Conservation (phyloP, 140 eudicot species). For the Erigeron philadelphicus region DNA sequence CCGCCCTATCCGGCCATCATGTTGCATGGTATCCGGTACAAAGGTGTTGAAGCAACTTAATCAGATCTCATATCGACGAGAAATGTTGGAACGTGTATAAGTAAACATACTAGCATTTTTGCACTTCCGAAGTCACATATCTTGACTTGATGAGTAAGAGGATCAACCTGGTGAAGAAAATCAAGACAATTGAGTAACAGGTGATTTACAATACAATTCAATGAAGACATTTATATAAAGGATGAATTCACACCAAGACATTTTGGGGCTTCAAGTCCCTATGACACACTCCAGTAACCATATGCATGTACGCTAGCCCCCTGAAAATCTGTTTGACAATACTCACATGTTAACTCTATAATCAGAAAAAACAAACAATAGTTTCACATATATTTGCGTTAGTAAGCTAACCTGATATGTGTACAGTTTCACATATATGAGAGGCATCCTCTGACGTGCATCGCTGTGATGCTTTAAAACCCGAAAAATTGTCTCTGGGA, state of each 20-base stretch:
- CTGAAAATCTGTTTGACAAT: slow-evolving; percentile 55
- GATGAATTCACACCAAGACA: slow-evolving; percentile 50
- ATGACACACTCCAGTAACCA: slow-evolving; percentile 84
- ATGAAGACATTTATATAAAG: neutral
- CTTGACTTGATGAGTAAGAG: slow-evolving; percentile 53
- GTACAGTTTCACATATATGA: slow-evolving; percentile 57
- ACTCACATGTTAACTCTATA: slow-evolving; percentile 14
- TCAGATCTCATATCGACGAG: slow-evolving; percentile 2
- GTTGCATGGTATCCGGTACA: neutral
- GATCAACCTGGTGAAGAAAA: slow-evolving; percentile 43
- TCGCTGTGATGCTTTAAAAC: slow-evolving; percentile 48
- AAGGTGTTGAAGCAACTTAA: neutral
- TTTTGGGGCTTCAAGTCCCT: slow-evolving; percentile 94
- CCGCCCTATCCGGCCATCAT: neutral
- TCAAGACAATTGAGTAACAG: neutral
- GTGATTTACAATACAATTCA: neutral
- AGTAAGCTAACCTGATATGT: slow-evolving; percentile 44
- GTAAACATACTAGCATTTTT: slow-evolving; percentile 47
- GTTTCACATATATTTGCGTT: neutral
- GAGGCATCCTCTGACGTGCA: slow-evolving; percentile 57
- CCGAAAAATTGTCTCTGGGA: slow-evolving; percentile 52
- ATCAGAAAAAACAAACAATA: slow-evolving; percentile 1
- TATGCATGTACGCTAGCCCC: slow-evolving; percentile 83
- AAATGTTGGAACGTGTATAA: neutral
- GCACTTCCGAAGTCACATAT: slow-evolving; percentile 73